Evolutionary conservation across 495 filamentous ascomycete genomes (phyloP).

Genomic region (Lophiostoma macrostomum): DNA sequence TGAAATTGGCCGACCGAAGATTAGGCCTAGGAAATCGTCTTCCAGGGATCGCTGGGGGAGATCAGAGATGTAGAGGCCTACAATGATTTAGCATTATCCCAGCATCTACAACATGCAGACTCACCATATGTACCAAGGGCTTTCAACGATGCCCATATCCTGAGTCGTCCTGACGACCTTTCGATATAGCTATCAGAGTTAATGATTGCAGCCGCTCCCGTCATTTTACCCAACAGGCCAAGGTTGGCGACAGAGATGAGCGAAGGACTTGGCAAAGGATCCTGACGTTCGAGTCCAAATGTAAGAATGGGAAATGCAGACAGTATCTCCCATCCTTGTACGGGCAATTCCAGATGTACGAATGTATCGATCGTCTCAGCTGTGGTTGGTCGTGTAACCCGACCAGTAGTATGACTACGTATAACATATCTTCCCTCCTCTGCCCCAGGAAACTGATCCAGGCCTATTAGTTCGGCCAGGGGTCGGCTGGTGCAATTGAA

Average conservation of each 20-base stretch:
- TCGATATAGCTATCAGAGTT: slow-evolving; percentile 54
- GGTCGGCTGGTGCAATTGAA: slow-evolving; percentile 69
- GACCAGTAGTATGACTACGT: slow-evolving; percentile 66
- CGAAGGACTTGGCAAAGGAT: slow-evolving; percentile 7
- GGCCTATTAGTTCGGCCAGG: slow-evolving; percentile 62
- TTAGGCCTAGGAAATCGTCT: slow-evolving; percentile 70
- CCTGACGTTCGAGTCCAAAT: slow-evolving; percentile 48
- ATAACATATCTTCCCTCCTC: slow-evolving; percentile 61
- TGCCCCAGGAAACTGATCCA: slow-evolving; percentile 72
- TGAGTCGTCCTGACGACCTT: slow-evolving; percentile 55
- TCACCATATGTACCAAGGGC: slow-evolving; percentile 75
- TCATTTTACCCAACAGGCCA: slow-evolving; percentile 85
- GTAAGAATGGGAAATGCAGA: slow-evolving; percentile 63
- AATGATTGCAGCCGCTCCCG: slow-evolving; percentile 74
- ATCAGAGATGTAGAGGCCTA: slow-evolving; percentile 68
- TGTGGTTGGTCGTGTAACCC: slow-evolving; percentile 49
- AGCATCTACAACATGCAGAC: slow-evolving; percentile 33
- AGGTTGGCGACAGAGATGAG: slow-evolving; percentile 57
- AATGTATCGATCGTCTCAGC: slow-evolving; percentile 34
- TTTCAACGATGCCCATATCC: slow-evolving; percentile 67
- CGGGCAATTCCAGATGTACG: slow-evolving; percentile 58
- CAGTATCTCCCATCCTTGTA: slow-evolving; percentile 76
- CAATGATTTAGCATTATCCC: background rate
- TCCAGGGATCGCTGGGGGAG: slow-evolving; percentile 58
- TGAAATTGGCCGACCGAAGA: slow-evolving; percentile 68